Conservation (phyloP, 169 alveolate genomes). For the Babesia caballi region DNA sequence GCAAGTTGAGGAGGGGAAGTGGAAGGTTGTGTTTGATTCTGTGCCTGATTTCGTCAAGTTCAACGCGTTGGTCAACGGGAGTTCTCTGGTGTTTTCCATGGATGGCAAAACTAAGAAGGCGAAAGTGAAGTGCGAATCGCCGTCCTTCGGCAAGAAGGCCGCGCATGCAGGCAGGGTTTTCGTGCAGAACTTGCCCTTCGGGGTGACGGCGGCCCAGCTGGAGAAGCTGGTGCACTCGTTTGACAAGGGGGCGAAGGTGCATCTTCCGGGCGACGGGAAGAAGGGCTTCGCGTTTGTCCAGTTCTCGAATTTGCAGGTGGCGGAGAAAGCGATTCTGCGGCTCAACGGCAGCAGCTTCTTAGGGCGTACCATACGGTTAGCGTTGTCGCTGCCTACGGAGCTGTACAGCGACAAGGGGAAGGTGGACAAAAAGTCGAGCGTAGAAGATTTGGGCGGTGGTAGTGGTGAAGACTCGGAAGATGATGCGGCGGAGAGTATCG, state of each 20-base stretch:
- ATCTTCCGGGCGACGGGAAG: conserved; percentile 30
- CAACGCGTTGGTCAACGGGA: conserved; percentile 30
- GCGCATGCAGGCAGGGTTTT: conserved; percentile 49
- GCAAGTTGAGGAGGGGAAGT: conserved; percentile 13
- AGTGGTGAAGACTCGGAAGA: background rate
- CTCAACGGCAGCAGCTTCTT: conserved; percentile 48
- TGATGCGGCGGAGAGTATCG: background rate
- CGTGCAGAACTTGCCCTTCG: conserved; percentile 56
- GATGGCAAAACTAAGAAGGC: conserved; percentile 10
- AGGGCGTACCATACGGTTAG: conserved; percentile 46
- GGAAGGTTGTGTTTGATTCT: conserved; percentile 34
- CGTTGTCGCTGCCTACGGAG: conserved; percentile 57
- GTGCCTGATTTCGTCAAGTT: conserved; percentile 59
- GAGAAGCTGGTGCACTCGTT: background rate
- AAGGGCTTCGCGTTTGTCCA: conserved; percentile 63
- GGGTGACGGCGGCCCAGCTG: conserved; percentile 8
- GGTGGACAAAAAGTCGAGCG: background rate
- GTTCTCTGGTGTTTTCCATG: background rate
- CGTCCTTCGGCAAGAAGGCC: conserved; percentile 32
- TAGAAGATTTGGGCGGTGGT: background rate
- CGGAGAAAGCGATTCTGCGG: conserved; percentile 39
- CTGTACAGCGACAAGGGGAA: conserved; percentile 12
- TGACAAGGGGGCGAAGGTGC: conserved; percentile 47
- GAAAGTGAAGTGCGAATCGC: conserved; percentile 12
- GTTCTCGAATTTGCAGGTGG: conserved; percentile 32